Base-by-base conservation (phyloP, 2,329 filamentous ascomycete genomes). In the Didymella glomerata region DNA sequence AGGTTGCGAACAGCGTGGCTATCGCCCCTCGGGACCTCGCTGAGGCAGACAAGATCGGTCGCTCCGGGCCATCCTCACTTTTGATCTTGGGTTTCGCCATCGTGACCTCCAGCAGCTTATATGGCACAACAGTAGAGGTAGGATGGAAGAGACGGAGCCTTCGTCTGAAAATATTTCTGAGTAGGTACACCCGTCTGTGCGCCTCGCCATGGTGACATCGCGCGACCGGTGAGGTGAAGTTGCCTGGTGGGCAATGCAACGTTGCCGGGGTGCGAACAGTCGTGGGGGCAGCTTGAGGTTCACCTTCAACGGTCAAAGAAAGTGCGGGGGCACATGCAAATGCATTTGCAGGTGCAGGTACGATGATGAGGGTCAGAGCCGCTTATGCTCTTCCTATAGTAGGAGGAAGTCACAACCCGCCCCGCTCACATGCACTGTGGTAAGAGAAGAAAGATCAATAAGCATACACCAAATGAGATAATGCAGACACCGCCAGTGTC, bases 81-180 rank as follows among this genome's bases (percentile, higher is more conserved):
- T 65, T 63, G 49, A 66, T 62, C 22, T 48, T 32, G 16, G 20
- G 32, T 7, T 22, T 40, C 40, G 48, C 18, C 60, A 62, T 62
- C 16, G 32, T 48, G 8, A 6, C 28, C 27, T 57, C 22, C 32
- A n/a, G 30, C 36, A 48, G 34, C 13, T 20, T 18, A 16, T 49
- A 40, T 28, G 14, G 16, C 42, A 52, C 54, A 48, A 48, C 36
- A 52, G 34, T 50, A 18, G 27, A 51, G 24, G 11, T 13, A n/a
- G n/a, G 11, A 40, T 16, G 41, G 22, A 27, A 16, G 11, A 14
- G 18, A 27, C 3, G 3, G 6, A 14, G 25, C 8, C 16, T 13
- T 16, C 27, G 9, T 24, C 27, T 9, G 27, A 18, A 25, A 8
- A 27, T 8, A 14, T 38, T 52, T 48, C 28, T 30, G 20, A 28